phyloP scores from a whole-genome alignment of 257 asterid species.

The Plantago elongata region DNA sequence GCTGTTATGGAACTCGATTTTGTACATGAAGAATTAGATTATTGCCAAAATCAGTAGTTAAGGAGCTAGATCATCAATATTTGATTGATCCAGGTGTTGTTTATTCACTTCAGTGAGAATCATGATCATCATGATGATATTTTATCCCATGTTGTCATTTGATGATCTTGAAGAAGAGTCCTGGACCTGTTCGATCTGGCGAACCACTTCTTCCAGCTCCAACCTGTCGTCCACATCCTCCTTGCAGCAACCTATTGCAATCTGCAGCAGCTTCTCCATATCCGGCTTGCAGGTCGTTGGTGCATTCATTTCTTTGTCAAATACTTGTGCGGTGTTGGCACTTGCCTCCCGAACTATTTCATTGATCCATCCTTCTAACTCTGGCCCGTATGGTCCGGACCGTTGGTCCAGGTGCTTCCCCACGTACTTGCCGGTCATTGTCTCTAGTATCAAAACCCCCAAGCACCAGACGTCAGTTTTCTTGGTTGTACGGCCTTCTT shows the following conservation, averaged over 20 bases:
- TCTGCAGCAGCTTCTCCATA: slow-evolving; percentile 47
- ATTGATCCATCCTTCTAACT: slow-evolving; percentile 45
- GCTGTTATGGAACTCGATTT: slow-evolving; percentile 1
- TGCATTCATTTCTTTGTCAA: slow-evolving; percentile 45
- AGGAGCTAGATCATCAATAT: slow-evolving; percentile 4
- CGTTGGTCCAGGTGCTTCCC: slow-evolving; percentile 44
- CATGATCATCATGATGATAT: background rate
- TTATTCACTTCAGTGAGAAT: background rate
- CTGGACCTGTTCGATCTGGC: slow-evolving; percentile 44
- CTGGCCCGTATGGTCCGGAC: slow-evolving; percentile 24
- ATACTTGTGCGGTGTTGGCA: slow-evolving; percentile 11
- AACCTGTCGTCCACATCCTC: slow-evolving; percentile 58
- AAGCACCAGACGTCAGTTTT: slow-evolving; percentile 85
- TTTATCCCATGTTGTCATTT: slow-evolving; percentile 1
- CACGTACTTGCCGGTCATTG: slow-evolving; percentile 46
- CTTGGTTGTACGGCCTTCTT: slow-evolving; percentile 37
- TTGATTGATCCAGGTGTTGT: background rate
- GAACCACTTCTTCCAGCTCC: slow-evolving; percentile 56
- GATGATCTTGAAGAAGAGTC: slow-evolving; percentile 15
- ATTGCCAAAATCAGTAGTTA: slow-evolving; percentile 10
- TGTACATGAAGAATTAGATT: slow-evolving; percentile 6
- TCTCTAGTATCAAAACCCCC: slow-evolving; percentile 67
- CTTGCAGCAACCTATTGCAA: slow-evolving; percentile 60
- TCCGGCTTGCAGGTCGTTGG: slow-evolving; percentile 14
- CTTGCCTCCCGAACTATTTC: slow-evolving; percentile 25